Evolutionary conservation across 495 filamentous ascomycete genomes (phyloP), one percentile per base, ranked within the genome.

Genomic region (Evernia prunastri): DNA sequence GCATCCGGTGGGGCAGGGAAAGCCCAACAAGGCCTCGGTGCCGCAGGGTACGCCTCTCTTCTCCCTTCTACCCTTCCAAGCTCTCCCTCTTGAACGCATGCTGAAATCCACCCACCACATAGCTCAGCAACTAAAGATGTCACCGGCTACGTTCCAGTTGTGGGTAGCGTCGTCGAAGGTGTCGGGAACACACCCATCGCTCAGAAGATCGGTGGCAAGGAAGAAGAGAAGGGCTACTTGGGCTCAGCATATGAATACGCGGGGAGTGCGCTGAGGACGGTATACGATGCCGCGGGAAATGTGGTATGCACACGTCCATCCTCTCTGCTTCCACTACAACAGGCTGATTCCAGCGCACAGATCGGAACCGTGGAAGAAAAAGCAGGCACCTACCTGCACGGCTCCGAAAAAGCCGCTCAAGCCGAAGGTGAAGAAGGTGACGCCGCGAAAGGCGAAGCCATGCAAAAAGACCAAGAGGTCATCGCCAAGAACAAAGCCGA

Each of bases 181-280:
- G 58, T 65, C 18, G 63, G 63, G 43, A 62, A 68, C 29, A 59
- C 62, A n/a, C 66, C 66, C 1, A 57, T 60, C 3, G 47, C 59
- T 18, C 66, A 68, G 43, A 65, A 57, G 47, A 40, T 68, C 11
- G 63, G 62, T 15, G 66, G 66, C 11, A 45, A 59, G 31, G 66
- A 64, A 58, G 66, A 68, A 53, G 58, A 68, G 33, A 59, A 67
- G 42, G 66, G 66, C 4, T 68, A 68, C 49, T 54, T 68, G 23
- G 57, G 61, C 35, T 31, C 63, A 39, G 63, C 53, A 20, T 68
- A 68, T 25, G 56, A 68, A 5, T 42, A 58, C 20, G 66, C 66
- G 11, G 59, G 62, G 5, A 59, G 61, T 42, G 61, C 61, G 17
- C 25, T 63, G 18, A 43, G 63, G 1, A 68, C 63, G 1, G 66